A percentile compares a stretch with the other conserved stretches of the same genome.
phyloP scores from a whole-genome alignment of 345 rosid genomes.

The Boechera divaricarpa region DNA sequence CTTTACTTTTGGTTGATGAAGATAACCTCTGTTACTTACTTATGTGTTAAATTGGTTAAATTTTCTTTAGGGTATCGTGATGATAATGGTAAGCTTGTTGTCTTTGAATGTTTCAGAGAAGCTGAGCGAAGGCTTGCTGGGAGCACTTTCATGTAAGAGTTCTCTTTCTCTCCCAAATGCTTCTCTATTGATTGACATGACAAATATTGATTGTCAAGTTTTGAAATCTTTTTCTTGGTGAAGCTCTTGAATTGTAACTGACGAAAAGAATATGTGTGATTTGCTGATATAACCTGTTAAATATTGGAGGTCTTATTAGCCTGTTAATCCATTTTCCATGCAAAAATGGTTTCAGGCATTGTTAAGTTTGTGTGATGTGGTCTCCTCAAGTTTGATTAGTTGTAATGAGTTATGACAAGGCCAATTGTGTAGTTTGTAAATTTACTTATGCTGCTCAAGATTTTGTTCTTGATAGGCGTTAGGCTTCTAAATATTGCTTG shows the following conservation, averaged over 20 bases:
- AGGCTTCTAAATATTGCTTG: neutral
- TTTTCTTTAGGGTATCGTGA: conserved; percentile 80
- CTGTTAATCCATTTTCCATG: neutral
- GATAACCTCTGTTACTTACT: neutral
- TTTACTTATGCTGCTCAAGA: neutral
- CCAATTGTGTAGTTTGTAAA: neutral
- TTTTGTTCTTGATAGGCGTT: conserved; percentile 16
- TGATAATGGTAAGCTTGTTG: conserved; percentile 93
- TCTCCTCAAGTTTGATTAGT: conserved; percentile 5
- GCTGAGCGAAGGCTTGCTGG: conserved; percentile 90
- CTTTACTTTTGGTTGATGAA: conserved; percentile 18
- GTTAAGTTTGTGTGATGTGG: conserved; percentile 4
- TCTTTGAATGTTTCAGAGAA: conserved; percentile 87
- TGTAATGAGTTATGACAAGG: neutral
- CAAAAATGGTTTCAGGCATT: neutral
- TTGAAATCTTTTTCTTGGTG: neutral
- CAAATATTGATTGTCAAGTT: neutral
- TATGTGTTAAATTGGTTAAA: neutral
- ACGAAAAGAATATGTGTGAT: neutral
- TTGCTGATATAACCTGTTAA: no score
- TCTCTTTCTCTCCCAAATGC: neutral
- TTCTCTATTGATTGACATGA: neutral
- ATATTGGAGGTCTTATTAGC: neutral
- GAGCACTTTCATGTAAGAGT: conserved; percentile 66
- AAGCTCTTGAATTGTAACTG: conserved; percentile 18